Evolutionary conservation across 1,284 basidiomycete genomes (phyloP), one percentile per base, ranked within the genome.

Genomic region (Fomes fomentarius): DNA sequence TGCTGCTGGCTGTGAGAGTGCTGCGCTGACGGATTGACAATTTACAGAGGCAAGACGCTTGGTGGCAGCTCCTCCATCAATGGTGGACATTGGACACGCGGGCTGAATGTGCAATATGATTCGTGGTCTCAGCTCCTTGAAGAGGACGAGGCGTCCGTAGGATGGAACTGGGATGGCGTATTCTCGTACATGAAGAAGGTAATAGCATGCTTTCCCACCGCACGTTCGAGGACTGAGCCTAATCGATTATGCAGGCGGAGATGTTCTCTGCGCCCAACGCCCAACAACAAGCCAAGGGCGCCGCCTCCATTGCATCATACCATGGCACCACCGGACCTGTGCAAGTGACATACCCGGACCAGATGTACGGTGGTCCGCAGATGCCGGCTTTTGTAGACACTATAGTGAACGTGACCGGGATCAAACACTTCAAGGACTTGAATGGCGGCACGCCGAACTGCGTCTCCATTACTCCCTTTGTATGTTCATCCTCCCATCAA

Each of bases 41-140:
- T 26, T 26, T 4, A 17, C n/a, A 56, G 54, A 3, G 60, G 57
- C 7, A 82, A 80, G 64, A 82, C 82, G 0, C 74, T 87, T 3
- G 84, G 84, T 26, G 85, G 84, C 1, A 75, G 77, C 42, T 76
- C 80, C 31, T 81, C 81, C 1, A 82, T 87, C 66, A 87, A 87
- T 62, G 83, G 83, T 26, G 81, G 71, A 9, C 71, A 76, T 9
- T 85, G 82, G 71, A 84, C 83, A 12, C 76, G 84, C 10, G 85
- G 80, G 1, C 63, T 78, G 24, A 73, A 73, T 21, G 79, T 75
- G 0, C 84, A 87, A 65, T 85, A 85, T 60, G 83, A 88, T 61
- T 74, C 80, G 0, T 78, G 80, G 74, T 75, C 75, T 0, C 65
- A 66, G 1, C 69, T 87, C n/a, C 73, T 85, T 1, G 79, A 80